Evolutionary conservation across 2,329 filamentous ascomycete genomes (phyloP).

Genomic region (Pseudohalonectria lignicola): DNA sequence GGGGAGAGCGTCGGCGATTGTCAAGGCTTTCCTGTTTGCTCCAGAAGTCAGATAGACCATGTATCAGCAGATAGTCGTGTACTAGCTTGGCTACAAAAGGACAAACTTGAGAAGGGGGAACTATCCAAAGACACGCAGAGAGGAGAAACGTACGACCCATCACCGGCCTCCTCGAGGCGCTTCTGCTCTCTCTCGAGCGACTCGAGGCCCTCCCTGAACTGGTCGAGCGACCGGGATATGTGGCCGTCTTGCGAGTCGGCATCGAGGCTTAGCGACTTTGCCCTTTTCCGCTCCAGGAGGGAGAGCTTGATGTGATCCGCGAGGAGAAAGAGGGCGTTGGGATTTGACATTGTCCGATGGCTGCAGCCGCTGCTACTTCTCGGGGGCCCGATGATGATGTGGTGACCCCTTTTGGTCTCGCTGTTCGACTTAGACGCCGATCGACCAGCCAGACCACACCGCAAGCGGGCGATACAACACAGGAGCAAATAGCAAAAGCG

Average conservation of each 20-base stretch:
- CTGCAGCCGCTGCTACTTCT: neutral
- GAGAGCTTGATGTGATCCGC: slow-evolving; percentile 97
- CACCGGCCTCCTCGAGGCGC: slow-evolving; percentile 51
- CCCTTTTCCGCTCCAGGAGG: slow-evolving; percentile 81
- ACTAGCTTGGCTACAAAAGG: too few relatives aligned
- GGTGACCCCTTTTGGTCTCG: too few relatives aligned
- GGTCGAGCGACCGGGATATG: slow-evolving; percentile 79
- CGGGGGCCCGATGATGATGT: too few relatives aligned
- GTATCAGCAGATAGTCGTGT: neutral
- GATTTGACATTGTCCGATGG: slow-evolving; percentile 37
- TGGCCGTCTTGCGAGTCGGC: slow-evolving; percentile 76
- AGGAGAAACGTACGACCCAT: slow-evolving; percentile 44
- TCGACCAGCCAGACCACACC: too few relatives aligned
- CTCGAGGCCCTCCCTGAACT: slow-evolving; percentile 70
- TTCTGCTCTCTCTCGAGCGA: slow-evolving; percentile 53
- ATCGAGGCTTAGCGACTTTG: slow-evolving; percentile 68
- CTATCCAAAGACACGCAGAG: too few relatives aligned
- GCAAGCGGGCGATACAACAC: too few relatives aligned
- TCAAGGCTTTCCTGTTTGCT: slow-evolving; percentile 29
- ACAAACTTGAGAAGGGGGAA: too few relatives aligned
- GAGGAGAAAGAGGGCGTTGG: slow-evolving; percentile 77
- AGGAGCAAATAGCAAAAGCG: too few relatives aligned
- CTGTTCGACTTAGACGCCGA: too few relatives aligned
- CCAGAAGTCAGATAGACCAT: slow-evolving; percentile 5
- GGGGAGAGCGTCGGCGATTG: slow-evolving; percentile 52